Evolutionary conservation across 1,139 yeast species (phyloP), one percentile per base, ranked within the genome.

Genomic region (Schizosaccharomyces versatilis): DNA sequence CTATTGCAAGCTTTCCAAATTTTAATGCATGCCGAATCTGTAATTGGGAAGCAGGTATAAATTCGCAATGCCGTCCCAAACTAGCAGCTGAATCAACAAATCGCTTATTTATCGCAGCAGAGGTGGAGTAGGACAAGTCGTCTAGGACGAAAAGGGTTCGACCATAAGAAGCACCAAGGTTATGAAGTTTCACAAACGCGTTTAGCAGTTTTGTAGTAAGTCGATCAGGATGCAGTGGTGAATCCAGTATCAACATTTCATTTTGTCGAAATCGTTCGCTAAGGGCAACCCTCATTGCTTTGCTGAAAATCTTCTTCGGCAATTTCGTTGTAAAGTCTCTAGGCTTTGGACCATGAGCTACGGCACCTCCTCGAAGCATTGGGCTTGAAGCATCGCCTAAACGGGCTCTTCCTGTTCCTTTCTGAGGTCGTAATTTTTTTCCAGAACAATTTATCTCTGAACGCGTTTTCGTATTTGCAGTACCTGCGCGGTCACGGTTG

Each of bases 381-480:
- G 98, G 98, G 24, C 95, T 84, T 63, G 90, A 90, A 58, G 85
- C 86, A 69, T 86, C 96, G 71, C 98, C 99, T 58, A 79, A 81
- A 73, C 99, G 81, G 56, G 99, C 99, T 59, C 77, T 75, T 68
- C 99, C 99, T 15, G 86, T 71, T 60, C 98, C 97, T 70, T 90
- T 90, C 69, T 90, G 98, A 36, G 86, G 85, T 55, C 79, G 74
- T 61, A 90, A 73, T 67, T 90, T 90, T 64, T 77, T 76, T 67
- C 93, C 78, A 36, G 95, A 83, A 67, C 77, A 88, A 57, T 90
- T 88, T 70, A 82, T 82, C 63, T 85, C 94, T 51, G 84, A 77
- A 67, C 95, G 81, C 57, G 90, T 83, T 24, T 53, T 53, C 24
- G 59, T 54, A 65, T 81, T 81, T 1, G 86, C 80, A 0, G 96